A percentile compares a stretch with the other conserved stretches of the same genome.
These are phyloP conservation scores for Coniophora puteana DNA, from an alignment of 1,284 basidiomycete species.

Conservation along the genomic window DNA sequence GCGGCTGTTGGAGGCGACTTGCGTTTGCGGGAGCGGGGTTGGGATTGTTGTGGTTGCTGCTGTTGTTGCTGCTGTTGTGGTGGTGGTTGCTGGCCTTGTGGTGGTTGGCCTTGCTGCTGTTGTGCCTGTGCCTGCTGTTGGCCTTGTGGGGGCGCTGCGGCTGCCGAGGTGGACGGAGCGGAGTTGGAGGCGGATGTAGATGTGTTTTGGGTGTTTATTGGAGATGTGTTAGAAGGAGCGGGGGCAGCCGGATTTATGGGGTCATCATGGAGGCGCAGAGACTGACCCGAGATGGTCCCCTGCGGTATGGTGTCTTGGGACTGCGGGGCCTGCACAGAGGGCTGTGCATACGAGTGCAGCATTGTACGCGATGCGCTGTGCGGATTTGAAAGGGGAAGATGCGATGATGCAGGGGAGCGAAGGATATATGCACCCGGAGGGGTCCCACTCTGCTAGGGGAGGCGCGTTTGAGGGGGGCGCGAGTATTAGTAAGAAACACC, in stretches of 20 bases:
- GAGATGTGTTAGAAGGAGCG: constrained; percentile 8
- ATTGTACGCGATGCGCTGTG: constrained; percentile 9
- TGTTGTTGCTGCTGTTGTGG: constrained; percentile 28
- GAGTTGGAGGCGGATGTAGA: not conserved
- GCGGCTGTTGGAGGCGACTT: constrained; percentile 39
- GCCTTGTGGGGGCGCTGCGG: no score
- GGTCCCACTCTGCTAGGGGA: constrained; percentile 14
- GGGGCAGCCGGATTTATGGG: constrained; percentile 24
- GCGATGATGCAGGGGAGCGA: no score
- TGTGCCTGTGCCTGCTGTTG: not conserved
- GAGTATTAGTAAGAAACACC: constrained; percentile 35
- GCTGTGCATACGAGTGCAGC: constrained; percentile 6
- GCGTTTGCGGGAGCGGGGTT: constrained; percentile 43
- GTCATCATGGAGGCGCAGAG: constrained; percentile 65
- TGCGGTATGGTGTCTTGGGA: constrained; percentile 19
- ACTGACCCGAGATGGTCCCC: constrained; percentile 36
- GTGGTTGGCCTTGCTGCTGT: not conserved
- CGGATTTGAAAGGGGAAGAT: no score
- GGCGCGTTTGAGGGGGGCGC: constrained; percentile 31
- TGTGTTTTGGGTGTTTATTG: not conserved
- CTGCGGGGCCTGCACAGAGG: constrained; percentile 31
- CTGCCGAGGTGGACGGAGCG: not conserved
- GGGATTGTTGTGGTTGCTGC: constrained; percentile 33
- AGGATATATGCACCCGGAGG: no score
- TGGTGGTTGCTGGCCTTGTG: constrained; percentile 28